Conservation (phyloP, 116 monocot species). For the Cymodocea nodosa region DNA sequence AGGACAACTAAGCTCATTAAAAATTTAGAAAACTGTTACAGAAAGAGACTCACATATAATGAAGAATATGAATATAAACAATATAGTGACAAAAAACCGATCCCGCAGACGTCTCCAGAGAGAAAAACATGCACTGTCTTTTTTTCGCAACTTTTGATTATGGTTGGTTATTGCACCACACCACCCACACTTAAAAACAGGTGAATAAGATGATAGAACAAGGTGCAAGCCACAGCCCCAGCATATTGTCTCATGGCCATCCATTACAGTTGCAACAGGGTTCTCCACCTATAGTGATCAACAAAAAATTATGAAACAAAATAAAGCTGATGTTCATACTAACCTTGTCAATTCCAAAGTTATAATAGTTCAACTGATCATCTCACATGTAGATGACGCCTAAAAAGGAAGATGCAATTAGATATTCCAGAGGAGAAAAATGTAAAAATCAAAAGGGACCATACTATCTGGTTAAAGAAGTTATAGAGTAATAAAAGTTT, state of each 20-base stretch:
- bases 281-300: conserved; percentile 33
- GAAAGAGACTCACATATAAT: conserved; percentile 50
- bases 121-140: conserved; percentile 64
- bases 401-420: no score
- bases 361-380: no score
- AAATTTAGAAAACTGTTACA: background rate
- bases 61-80: conserved; percentile 67
- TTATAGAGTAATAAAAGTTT: no score
- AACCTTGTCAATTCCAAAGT: no score
- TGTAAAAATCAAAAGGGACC: no score
- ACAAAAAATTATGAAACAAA: background rate
- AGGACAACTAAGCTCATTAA: background rate
- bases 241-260: conserved; percentile 46
- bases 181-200: conserved; percentile 88
- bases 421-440: no score
- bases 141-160: conserved; percentile 29
- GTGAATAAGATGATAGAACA: conserved; percentile 46
- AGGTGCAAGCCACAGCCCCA: conserved; percentile 92
- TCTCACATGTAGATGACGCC: no score
- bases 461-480: no score
- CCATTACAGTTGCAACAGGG: conserved; percentile 18
- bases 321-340: no score
- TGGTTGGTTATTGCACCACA: conserved; percentile 80
- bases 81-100: conserved; percentile 43
- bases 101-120: conserved; percentile 56